Percentiles rank a stretch among this genome's conserved stretches.
Evolutionary conservation across 371 early-diverging fungal genomes (phyloP).

Genomic region (Smittium culicis): DNA sequence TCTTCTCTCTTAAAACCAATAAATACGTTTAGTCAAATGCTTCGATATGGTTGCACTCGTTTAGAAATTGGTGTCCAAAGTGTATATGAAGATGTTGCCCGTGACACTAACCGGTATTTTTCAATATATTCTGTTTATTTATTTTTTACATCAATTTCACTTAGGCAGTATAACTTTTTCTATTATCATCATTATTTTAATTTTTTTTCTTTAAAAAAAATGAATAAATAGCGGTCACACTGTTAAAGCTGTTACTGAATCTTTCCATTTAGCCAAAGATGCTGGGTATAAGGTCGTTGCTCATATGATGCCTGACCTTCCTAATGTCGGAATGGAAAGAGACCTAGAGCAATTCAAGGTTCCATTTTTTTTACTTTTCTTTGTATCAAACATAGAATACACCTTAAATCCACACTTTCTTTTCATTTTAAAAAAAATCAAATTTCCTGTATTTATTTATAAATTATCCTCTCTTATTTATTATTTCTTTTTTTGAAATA

Average conservation of each 20-base stretch:
- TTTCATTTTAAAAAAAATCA: no score
- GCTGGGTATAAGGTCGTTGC: constrained; percentile 99
- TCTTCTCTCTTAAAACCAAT: no score
- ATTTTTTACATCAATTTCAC: not conserved
- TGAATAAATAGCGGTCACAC: constrained; percentile 79
- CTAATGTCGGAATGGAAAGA: constrained; percentile 99
- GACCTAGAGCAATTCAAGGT: constrained; percentile 95
- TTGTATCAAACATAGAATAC: not conserved
- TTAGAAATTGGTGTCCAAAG: constrained; percentile 99
- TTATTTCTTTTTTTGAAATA: no score
- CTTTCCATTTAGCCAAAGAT: constrained; percentile 96
- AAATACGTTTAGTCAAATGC: constrained; percentile 86
- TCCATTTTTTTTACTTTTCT: not conserved
- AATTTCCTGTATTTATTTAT: no score
- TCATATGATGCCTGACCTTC: constrained; percentile 99
- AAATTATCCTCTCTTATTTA: no score
- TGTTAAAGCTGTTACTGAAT: constrained; percentile 93
- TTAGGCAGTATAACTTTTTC: no score
- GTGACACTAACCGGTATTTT: constrained; percentile 76
- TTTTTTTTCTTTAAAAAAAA: not conserved
- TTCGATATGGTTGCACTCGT: constrained; percentile 98
- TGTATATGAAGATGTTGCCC: constrained; percentile 99
- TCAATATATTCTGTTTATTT: not conserved
- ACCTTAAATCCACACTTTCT: not conserved
- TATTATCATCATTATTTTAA: no score